Base-by-base conservation (phyloP, 2,329 filamentous ascomycete species). In the Geosmithia morbida region DNA sequence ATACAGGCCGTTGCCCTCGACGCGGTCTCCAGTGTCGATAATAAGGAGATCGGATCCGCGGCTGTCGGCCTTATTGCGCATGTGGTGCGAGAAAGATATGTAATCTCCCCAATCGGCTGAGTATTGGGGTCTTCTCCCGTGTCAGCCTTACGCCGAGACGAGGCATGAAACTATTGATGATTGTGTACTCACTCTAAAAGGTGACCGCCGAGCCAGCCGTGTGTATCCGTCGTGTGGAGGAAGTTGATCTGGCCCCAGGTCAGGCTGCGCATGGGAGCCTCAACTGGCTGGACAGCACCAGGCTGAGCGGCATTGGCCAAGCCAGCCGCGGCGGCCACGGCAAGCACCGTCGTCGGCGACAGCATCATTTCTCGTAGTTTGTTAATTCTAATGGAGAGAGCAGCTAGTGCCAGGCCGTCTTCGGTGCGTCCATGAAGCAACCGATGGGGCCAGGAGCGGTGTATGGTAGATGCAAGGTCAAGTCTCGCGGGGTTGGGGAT, bases 101-200 rank as follows among this genome's bases (percentile, higher is more conserved):
- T 97, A 98, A 66, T 98, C 92, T 49, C 92, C 92, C 88, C 92
- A 97, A 64, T 98, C 92, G 44, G 87, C 90, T 7, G 87, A 89
- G 65, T 94, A 98, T 50, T 92, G 90, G 2, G 87, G 74, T 67
- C 84, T 87, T 43, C 20, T 42, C 8, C 17, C 6, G n/a, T 6
- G 20, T 16, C 30, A 46, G 30, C n/a, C 2, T n/a, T 6, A 20
- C 14, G 19, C 7, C 3, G 30, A 45, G 22, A 17, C 18, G 11
- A 7, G 14, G 26, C 22, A 8, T 26, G 4, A 26, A 26, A 26
- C 22, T 26, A 26, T 26, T n/a, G 14, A 41, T 41, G 6, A 22
- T 13, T 26, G 37, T 37, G 26, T n/a, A 58, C 74, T 58, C 69
- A 87, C 82, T 98, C 92, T 68, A 89, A 83, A 5, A 97, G 67